Evolutionary conservation across 2,329 filamentous ascomycete species (phyloP), one percentile per base, ranked within the genome.

Genomic region (Thermoascus crustaceus): DNA sequence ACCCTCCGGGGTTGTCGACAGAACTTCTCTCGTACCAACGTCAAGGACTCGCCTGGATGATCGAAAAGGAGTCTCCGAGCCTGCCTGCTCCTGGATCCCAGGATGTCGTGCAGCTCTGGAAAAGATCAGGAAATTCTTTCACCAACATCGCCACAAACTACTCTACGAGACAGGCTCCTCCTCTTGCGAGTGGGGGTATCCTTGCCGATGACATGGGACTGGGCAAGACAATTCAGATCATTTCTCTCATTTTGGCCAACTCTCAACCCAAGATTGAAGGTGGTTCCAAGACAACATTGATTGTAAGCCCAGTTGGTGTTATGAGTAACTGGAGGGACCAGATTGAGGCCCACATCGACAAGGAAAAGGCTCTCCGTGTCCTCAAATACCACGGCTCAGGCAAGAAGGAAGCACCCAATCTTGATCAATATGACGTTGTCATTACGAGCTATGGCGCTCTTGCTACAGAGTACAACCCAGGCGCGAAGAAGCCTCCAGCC

Each of bases 201-300:
- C 70, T 94, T 6, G 85, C 86, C 2, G 87, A 94, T 55, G 87
- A 94, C 50, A 94, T 94, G 88, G 87, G 87, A 3, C 63, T 94
- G 4, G 87, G 87, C 16, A 94, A 94, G 64, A 94, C 87, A 0
- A 70, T 94, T 6, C 83, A 94, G 54, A 73, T 87, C 31, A 89
- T 94, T 47, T 83, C 84, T 35, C 63, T 93, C 22, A 80, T 94
- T 37, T 63, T 88, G 44, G 66, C 73, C 2, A 75, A 78, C 38
- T 45, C 58, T 1, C 42, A 53, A 11, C 60, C 60, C 2, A 56
- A 50, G 33, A 67, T 67, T 10, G 49, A 58, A 3, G 69, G 69
- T 4, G 64, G 63, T 0, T 55, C 66, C 2, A 78, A 76, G 3
- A 66, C 79, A 1, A 93, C 85, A 0, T 69, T 94, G 14, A 88